Conservation (phyloP, 371 early-diverging fungal genomes). For the Mortierella sp. region DNA sequence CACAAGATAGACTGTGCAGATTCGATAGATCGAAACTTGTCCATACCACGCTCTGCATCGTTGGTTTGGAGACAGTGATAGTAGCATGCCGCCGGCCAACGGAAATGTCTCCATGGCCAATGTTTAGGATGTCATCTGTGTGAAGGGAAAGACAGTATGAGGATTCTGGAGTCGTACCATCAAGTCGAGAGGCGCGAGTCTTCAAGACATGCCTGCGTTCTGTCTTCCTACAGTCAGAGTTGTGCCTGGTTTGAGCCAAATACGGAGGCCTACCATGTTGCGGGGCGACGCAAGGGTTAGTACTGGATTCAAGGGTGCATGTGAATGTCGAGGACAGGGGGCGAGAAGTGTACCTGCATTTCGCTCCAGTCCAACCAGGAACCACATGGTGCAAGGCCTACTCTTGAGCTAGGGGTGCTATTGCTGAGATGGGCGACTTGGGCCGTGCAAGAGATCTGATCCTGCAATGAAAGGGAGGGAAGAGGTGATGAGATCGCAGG, state of each 20-base stretch:
- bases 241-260: slow-evolving; percentile 47
- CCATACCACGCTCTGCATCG: slow-evolving; percentile 35
- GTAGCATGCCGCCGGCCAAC: slow-evolving; percentile 39
- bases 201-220: slow-evolving; percentile 7
- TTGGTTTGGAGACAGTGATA: slow-evolving; percentile 23
- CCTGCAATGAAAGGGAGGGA: not conserved
- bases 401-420: not conserved
- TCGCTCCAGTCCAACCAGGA: slow-evolving; percentile 30
- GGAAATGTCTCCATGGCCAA: slow-evolving; percentile 25
- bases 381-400: slow-evolving; percentile 36
- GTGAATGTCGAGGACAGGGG: no score
- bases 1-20: not conserved
- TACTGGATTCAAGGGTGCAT: no score
- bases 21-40: not conserved
- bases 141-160: no score
- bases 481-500: not conserved
- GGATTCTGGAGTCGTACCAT: not conserved
- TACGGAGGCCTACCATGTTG: slow-evolving; percentile 22
- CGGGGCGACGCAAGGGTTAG: no score
- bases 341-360: slow-evolving; percentile 32
- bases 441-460: no score
- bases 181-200: no score
- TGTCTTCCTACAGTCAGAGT: slow-evolving; percentile 39
- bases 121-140: slow-evolving; percentile 21
- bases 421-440: no score